Percentiles rank a stretch among this genome's conserved stretches.
phyloP scores from a whole-genome alignment of 2,329 filamentous ascomycete species.

The Neofusicoccum cordaticola region DNA sequence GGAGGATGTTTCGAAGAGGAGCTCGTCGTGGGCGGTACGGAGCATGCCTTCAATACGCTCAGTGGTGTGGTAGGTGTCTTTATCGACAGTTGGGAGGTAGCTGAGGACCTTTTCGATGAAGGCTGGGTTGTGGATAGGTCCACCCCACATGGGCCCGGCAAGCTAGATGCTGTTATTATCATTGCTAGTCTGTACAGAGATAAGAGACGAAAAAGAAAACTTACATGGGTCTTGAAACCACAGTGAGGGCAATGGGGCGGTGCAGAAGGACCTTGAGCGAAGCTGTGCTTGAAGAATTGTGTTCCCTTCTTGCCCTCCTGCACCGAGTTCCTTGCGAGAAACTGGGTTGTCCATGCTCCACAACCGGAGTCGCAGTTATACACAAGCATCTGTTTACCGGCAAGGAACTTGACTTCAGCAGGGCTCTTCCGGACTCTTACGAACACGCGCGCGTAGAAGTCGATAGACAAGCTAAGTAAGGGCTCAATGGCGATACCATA shows the following conservation, averaged over 20 bases:
- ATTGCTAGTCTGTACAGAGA: neutral
- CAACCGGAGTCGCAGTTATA: slow-evolving; percentile 91
- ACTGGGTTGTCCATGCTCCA: slow-evolving; percentile 85
- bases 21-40: slow-evolving; percentile 79
- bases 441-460: slow-evolving; percentile 91
- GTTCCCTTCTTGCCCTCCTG: slow-evolving; percentile 65
- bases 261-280: slow-evolving; percentile 67
- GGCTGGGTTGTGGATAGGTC: slow-evolving; percentile 76
- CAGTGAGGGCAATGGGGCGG: slow-evolving; percentile 76
- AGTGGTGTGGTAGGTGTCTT: slow-evolving; percentile 73
- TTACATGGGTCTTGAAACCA: slow-evolving; percentile 72
- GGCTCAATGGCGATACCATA: slow-evolving; percentile 90
- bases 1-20: slow-evolving; percentile 29
- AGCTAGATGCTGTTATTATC: slow-evolving; percentile 39
- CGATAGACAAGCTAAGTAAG: slow-evolving; percentile 86
- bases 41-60: slow-evolving; percentile 88
- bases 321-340: slow-evolving; percentile 67
- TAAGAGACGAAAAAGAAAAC: neutral
- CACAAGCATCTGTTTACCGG: slow-evolving; percentile 87
- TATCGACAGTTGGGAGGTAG: slow-evolving; percentile 65
- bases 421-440: slow-evolving; percentile 77
- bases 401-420: slow-evolving; percentile 82
- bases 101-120: slow-evolving; percentile 80
- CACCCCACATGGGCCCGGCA: slow-evolving; percentile 91
- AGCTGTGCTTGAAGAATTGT: slow-evolving; percentile 71